phyloP scores from a whole-genome alignment of 2,329 filamentous ascomycete species.

The Exophiala xenobiotica region DNA sequence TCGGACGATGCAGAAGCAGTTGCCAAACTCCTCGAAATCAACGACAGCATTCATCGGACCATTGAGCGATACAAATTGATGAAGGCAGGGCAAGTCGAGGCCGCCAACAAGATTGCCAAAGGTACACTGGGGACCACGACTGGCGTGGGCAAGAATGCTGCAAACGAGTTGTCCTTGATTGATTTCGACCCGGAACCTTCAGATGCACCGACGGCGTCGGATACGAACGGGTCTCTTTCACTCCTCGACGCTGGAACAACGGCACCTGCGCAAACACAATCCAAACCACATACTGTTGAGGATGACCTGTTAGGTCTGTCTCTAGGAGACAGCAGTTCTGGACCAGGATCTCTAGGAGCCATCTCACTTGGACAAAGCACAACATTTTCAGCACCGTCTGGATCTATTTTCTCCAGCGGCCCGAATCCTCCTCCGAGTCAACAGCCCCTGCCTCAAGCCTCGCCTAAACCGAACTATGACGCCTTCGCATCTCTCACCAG shows the following conservation, averaged over 20 bases:
- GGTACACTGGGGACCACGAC: constrained; percentile 71
- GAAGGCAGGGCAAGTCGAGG: constrained; percentile 90
- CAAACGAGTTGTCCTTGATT: constrained; percentile 85
- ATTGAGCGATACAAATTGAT: constrained; percentile 93
- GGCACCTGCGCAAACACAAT: constrained; percentile 42
- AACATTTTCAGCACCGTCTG: constrained; percentile 36
- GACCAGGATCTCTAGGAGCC: constrained; percentile 65
- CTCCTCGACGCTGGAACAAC: constrained; percentile 42
- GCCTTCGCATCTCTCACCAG: constrained; percentile 55
- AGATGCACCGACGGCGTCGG: constrained; percentile 34
- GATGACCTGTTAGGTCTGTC: constrained; percentile 89
- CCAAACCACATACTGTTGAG: constrained; percentile 68
- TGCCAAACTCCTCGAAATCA: constrained; percentile 91
- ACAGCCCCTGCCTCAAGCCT: constrained; percentile 42
- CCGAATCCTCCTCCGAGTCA: constrained; percentile 31
- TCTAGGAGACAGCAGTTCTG: constrained; percentile 68
- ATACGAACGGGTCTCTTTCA: constrained; percentile 37
- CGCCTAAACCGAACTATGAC: constrained; percentile 56
- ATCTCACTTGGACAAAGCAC: constrained; percentile 79
- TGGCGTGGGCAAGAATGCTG: constrained; percentile 63
- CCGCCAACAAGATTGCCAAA: constrained; percentile 76
- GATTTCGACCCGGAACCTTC: constrained; percentile 69
- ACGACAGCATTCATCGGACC: constrained; percentile 96
- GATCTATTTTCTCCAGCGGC: constrained; percentile 20
- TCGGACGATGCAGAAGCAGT: constrained; percentile 96